phyloP scores from a whole-genome alignment of 1,284 basidiomycete genomes.

The Ceratobasidium theobromae region DNA sequence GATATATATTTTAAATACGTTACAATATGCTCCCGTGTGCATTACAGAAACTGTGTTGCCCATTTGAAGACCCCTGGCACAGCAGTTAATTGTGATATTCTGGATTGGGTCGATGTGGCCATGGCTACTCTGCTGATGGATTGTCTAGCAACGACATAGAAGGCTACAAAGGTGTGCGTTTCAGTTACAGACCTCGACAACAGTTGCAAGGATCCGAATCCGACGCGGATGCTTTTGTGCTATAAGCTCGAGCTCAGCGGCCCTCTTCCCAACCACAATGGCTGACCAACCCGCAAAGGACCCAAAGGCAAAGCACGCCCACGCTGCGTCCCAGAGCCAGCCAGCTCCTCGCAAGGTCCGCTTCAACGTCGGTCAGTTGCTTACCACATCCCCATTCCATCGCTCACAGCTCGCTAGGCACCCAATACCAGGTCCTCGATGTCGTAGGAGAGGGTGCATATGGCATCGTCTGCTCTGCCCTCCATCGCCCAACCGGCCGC shows the following conservation, averaged over 20 bases:
- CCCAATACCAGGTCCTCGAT: slow-evolving; percentile 85
- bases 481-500: slow-evolving; percentile 75
- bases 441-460: slow-evolving; percentile 88
- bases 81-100: too few relatives aligned
- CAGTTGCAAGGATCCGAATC: slow-evolving; percentile 33
- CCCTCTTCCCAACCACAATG: slow-evolving; percentile 3
- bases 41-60: background rate
- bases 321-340: slow-evolving; percentile 58
- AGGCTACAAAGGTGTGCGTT: slow-evolving; percentile 32
- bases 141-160: too few relatives aligned
- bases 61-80: background rate
- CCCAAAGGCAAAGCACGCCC: slow-evolving; percentile 60
- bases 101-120: background rate
- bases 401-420: slow-evolving; percentile 46
- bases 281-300: slow-evolving; percentile 27
- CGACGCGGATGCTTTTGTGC: slow-evolving; percentile 30
- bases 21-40: background rate
- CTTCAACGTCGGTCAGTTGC: slow-evolving; percentile 82
- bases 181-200: slow-evolving; percentile 30
- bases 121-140: too few relatives aligned
- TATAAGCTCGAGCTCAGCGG: slow-evolving; percentile 26
- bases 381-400: background rate
- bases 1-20: background rate
- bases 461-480: slow-evolving; percentile 85
- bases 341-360: slow-evolving; percentile 83